Base-by-base conservation (phyloP, 2,329 filamentous ascomycete genomes). In the Chaetomium strumarium region DNA sequence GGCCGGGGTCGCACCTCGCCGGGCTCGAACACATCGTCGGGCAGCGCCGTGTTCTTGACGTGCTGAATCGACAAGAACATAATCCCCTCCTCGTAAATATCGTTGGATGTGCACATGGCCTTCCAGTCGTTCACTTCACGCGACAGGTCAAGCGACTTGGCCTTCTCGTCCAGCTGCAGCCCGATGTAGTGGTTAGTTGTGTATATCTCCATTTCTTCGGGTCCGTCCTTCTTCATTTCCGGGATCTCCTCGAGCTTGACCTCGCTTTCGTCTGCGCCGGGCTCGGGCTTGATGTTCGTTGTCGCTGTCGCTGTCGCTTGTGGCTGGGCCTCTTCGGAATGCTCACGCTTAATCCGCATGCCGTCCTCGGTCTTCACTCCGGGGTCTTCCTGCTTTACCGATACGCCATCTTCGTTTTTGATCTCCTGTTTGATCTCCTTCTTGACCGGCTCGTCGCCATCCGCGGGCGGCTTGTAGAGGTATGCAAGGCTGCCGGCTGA, bases 171-270 rank as follows among this genome's bases (percentile, higher is more conserved):
- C 51, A 96, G 72, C 62, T 92, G 86, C 44, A 97, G 77, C 34
- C 93, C 93, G 64, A 99, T 90, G 66, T 97, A 99, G 68, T 91
- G 92, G 1, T 91, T 96, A 20, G 90, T 90, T 0, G 92, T 97
- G 67, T 88, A 95, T 29, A 97, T 73, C 51, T 76, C 74, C 40
- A 68, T 60, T 39, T 63, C 20, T 34, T 59, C 52, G 2, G 52
- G 52, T 19, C 45, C 46, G 6, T 40, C n/a, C 16, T 60, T 60
- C 31, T 58, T 47, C n/a, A n/a, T n/a, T 8, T 57, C 49, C 13
- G 61, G 54, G 8, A 60, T 43, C 34, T 65, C 62, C 39, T 66
- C 64, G 14, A 62, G 45, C 46, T 60, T 63, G 51, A 58, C 47
- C 12, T 51, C 38, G 24, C 10, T 43, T 19, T 48, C 52, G 14